phyloP scores from a whole-genome alignment of 441 rosid species.

The Brassica balearica region DNA sequence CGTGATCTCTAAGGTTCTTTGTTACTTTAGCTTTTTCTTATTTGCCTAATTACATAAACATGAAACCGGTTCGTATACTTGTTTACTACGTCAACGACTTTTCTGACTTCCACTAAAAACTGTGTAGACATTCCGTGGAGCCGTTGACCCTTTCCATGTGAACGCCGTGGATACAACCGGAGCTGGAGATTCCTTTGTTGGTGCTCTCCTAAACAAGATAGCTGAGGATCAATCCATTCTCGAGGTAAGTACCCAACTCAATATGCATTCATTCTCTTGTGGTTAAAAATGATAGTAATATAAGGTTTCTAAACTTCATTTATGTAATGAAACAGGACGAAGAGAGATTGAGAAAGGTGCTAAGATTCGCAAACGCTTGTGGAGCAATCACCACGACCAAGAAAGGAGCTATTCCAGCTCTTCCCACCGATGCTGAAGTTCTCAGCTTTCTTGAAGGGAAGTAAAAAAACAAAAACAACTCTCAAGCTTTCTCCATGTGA shows the following conservation, averaged over 20 bases:
- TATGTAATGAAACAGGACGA: conserved; percentile 59
- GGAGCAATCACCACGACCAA: conserved; percentile 98
- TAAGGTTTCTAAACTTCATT: background rate
- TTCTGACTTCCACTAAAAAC: background rate
- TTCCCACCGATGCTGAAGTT: conserved; percentile 69
- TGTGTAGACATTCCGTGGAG: conserved; percentile 58
- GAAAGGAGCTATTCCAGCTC: conserved; percentile 98
- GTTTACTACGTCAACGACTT: conserved; percentile 18
- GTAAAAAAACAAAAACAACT: conserved; percentile 38
- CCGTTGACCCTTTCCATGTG: conserved; percentile 85
- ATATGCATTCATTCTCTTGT: background rate
- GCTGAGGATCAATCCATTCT: conserved; percentile 76
- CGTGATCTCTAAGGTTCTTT: conserved; percentile 32
- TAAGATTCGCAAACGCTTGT: conserved; percentile 87
- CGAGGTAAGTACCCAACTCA: conserved; percentile 52
- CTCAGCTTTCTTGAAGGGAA: conserved; percentile 53
- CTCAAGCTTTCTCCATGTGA: background rate
- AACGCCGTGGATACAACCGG: conserved; percentile 91
- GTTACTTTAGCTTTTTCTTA: conserved; percentile 21
- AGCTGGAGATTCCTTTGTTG: conserved; percentile 94
- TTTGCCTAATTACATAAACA: conserved; percentile 36
- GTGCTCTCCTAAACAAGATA: conserved; percentile 80
- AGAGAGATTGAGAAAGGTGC: conserved; percentile 66
- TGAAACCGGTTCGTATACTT: conserved; percentile 16
- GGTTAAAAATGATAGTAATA: background rate